Base-by-base conservation (phyloP, 2,329 filamentous ascomycete genomes). In the Colletotrichum lini region DNA sequence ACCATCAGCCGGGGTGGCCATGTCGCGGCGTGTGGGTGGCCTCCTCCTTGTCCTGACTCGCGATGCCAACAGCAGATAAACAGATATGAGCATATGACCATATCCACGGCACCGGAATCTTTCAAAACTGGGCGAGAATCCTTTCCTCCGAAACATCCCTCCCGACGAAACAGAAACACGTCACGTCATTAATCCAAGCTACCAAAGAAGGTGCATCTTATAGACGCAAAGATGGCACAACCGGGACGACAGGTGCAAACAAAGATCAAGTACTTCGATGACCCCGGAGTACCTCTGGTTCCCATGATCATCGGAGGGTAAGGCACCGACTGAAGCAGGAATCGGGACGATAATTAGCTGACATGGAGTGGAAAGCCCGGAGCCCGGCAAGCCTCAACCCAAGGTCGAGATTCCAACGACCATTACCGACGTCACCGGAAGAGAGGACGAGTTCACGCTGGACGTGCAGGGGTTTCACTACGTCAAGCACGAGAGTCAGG, bases 401-500 rank as follows among this genome's bases (percentile, higher is more conserved):
- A 88, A 92, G 75, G 86, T 91, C 13, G 84, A 88, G 30, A 82
- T 26, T 84, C 86, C 0, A 80, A 84, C 67, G 85, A 90, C 1
- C 78, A 81, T 40, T 83, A 90, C 45, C 84, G 90, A 93, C 0
- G 86, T 82, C 9, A 80, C 87, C 44, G 90, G 90, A 0, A 91
- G 93, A 76, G 89, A 92, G 64, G 90, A 93, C 72, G 91, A 93
- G 76, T 93, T 90, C 0, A 80, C 84, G 6, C 82, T 83, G 26
- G 88, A 89, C 0, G 88, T 90, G 0, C 84, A 81, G 8, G 82
- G 84, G 67, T 87, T 91, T 23, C 90, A 92, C 0, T 80, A 81
- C 21, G 79, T 86, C 9, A 89, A 90, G 73, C 82, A 91, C 56
- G 80, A 86, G 0, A 82, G 78, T 1, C 65, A 64, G 8, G 89